Evolutionary conservation across 1,284 basidiomycete species (phyloP), one percentile per base, ranked within the genome.

Genomic region (Apiotrichum gracile): DNA sequence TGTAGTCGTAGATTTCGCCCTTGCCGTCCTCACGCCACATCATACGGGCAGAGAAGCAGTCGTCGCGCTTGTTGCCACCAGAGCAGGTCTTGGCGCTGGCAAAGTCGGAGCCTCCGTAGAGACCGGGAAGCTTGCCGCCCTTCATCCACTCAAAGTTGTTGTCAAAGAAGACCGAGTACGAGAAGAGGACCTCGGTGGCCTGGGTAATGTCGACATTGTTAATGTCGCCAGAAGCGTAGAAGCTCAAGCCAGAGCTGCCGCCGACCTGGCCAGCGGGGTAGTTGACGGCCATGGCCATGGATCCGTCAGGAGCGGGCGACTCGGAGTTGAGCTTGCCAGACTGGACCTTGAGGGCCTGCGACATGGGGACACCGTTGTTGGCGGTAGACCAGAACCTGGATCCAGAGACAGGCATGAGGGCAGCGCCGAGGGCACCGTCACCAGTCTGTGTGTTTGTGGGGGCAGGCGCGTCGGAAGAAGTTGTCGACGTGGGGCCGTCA

Each of bases 61-160:
- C 49, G 50, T 68, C 66, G 22, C 70, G 58, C 21, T 55, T 54
- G n/a, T 62, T 56, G 3, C 77, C 77, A 8, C 76, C 77, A 3
- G 70, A 72, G 61, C 76, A 78, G 9, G 62, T 64, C 56, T 69
- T 69, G 37, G 71, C 67, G 7, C 53, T 49, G 29, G 49, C 50
- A 24, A 47, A 27, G 4, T 46, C 31, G 2, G 62, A 63, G 13
- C 71, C 71, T 31, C 71, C 71, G 57, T 67, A 73, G 9, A 76
- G 55, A 17, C 77, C 77, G 1, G 76, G 76, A 22, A 78, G 66
- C 55, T 78, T 77, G 33, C 76, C 77, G 17, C 75, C 75, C 47
- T 72, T 67, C 48, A 70, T 37, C 54, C 70, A 78, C 43, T 73
- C 58, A 60, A 75, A 78, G 26, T 64, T 65, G 16, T 60, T 58